These are phyloP conservation scores for Flaveria trinervia DNA, from an alignment of 129 eudicot species.

Conservation along the genomic window DNA sequence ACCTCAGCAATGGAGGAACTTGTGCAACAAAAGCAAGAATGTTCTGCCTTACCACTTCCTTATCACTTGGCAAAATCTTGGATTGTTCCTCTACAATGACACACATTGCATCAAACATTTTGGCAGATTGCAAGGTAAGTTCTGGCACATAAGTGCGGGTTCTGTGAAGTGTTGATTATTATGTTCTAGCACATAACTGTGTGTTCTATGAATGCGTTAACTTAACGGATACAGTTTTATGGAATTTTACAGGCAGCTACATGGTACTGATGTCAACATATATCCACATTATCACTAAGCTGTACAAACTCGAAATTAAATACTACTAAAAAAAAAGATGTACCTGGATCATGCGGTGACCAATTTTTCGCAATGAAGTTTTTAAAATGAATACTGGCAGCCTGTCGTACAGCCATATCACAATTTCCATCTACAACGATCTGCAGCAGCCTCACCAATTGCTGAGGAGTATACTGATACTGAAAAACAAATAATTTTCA, in stretches of 20 bases:
- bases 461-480: constrained; percentile 91
- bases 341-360: constrained; percentile 82
- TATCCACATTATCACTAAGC: constrained; percentile 3
- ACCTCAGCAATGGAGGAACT: constrained; percentile 86
- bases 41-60: constrained; percentile 86
- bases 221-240: background rate
- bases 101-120: background rate
- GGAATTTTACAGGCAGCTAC: background rate
- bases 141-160: background rate
- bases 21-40: constrained; percentile 73
- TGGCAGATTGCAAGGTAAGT: background rate
- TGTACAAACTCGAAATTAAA: background rate
- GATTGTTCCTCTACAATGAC: constrained; percentile 60
- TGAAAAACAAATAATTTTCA: constrained; percentile 30
- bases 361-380: constrained; percentile 89
- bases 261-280: background rate
- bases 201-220: background rate
- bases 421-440: constrained; percentile 83
- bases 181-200: background rate
- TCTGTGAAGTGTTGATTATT: background rate
- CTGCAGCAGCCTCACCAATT: constrained; percentile 88
- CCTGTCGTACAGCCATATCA: constrained; percentile 80
- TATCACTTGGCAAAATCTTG: constrained; percentile 69
- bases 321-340: background rate
- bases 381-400: constrained; percentile 91